Evolutionary conservation across 176 grass and related monocot genomes (phyloP), one percentile per base, ranked within the genome.

Genomic region (Tillandsia leiboldiana): DNA sequence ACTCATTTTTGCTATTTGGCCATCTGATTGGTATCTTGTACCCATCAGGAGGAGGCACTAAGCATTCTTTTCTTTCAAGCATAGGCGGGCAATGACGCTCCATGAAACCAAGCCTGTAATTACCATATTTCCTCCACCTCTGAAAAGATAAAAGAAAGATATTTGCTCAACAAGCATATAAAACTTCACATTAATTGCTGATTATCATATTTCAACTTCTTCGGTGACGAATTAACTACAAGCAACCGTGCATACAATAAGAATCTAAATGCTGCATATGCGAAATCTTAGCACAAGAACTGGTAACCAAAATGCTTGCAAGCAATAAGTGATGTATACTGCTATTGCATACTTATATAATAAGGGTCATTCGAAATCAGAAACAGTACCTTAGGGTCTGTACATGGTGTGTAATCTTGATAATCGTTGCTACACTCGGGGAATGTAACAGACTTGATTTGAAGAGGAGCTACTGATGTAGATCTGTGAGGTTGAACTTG

Each of bases 321-420:
- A 59, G 54, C 54, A 59, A 17, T 59, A 14, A 56, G 9, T 56
- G 54, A 59, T 20, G 20, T 59, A 14, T 8, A 14, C 12, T 59
- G 15, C 52, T 59, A 59, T 59, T 66, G 26, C 64, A 17, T 66
- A 3, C 11, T 28, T 12, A 10, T 6, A 65, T 49, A 6, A 10
- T 11, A 71, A 29, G 13, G 26, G 20, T 14, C 8, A 65, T 22
- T 63, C 13, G 0, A 52, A 79, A 54, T 72, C 53, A 8, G 26
- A 65, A 6, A 58, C 68, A 47, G 47, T 83, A 88, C 85, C 85
- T 83, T 87, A 29, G 92, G 92, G 69, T 96, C 86, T 11, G 92
- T 92, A 83, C 92, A 96, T 67, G 92, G 88, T 0, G 92, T 96
- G 83, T 92, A 96, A 76, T 96, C 92, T 87, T 96, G 92, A 75